Percentiles rank a stretch among this genome's conserved stretches.
phyloP scores from a whole-genome alignment of 2,329 filamentous ascomycete species.

The Calonectria pseudoreteaudii region DNA sequence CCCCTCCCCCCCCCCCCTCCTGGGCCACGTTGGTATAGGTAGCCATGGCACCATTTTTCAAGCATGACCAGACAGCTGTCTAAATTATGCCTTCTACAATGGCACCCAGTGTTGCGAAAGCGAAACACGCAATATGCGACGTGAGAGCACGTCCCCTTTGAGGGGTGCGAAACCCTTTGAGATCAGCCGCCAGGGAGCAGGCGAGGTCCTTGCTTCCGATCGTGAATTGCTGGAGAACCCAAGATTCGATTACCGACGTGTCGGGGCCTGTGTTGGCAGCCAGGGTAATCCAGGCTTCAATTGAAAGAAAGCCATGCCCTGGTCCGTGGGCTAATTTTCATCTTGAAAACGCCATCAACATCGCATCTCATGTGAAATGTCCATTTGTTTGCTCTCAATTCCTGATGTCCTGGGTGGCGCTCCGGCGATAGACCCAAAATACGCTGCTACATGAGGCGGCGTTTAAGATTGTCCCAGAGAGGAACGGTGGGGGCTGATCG shows the following conservation, averaged over 20 bases:
- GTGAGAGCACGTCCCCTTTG: constrained; percentile 13
- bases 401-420: background rate
- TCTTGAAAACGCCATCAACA: background rate
- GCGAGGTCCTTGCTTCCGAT: constrained; percentile 36
- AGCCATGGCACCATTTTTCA: background rate
- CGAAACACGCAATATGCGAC: constrained; percentile 4
- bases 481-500: constrained; percentile 8
- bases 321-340: background rate
- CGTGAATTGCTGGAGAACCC: constrained; percentile 24
- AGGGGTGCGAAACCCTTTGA: constrained; percentile 27
- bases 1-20: background rate
- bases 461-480: constrained; percentile 1
- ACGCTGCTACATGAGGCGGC: constrained; percentile 11
- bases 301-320: background rate
- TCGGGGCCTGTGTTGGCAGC: constrained; percentile 15
- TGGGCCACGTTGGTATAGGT: background rate
- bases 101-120: background rate
- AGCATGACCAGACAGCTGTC: background rate
- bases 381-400: background rate
- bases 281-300: constrained; percentile 20
- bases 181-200: constrained; percentile 37
- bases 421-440: background rate
- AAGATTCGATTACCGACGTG: constrained; percentile 19
- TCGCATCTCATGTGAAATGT: background rate
- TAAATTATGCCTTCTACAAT: background rate